Evolutionary conservation across 352 stramenopile species (phyloP).

Genomic region (Phytophthora multivora): DNA sequence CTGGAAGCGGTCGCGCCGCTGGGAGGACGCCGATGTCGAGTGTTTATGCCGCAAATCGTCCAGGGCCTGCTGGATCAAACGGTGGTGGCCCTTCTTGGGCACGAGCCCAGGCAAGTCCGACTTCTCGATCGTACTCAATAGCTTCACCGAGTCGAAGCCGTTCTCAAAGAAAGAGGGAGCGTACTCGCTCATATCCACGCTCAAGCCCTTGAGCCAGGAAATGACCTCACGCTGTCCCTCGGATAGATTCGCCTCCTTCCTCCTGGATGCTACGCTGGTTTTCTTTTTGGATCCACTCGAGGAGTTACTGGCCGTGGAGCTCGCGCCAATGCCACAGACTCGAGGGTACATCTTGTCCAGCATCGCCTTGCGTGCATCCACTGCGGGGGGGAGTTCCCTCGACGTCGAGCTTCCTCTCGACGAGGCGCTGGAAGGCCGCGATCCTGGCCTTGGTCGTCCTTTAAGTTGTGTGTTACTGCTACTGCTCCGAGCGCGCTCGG

Average conservation of each 20-base stretch:
- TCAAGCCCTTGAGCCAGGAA: constrained; percentile 70
- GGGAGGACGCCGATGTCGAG: constrained; percentile 50
- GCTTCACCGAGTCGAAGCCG: constrained; percentile 87
- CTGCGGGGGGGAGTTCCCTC: constrained; percentile 14
- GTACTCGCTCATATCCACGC: constrained; percentile 87
- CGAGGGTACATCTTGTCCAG: constrained; percentile 85
- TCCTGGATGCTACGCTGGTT: constrained; percentile 31
- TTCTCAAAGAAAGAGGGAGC: constrained; percentile 87
- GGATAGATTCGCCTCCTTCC: constrained; percentile 56
- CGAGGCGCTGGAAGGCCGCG: constrained; percentile 29
- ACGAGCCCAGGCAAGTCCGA: constrained; percentile 72
- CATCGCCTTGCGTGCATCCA: constrained; percentile 63
- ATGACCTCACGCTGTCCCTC: constrained; percentile 82
- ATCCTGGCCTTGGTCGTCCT: constrained; percentile 20
- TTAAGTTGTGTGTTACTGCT: constrained; percentile 18
- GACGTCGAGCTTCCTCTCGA: constrained; percentile 16
- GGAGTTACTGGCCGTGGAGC: constrained; percentile 24
- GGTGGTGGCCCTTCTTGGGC: constrained; percentile 85
- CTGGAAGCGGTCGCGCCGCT: constrained; percentile 38
- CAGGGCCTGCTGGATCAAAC: constrained; percentile 80
- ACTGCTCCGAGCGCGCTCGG: constrained; percentile 23
- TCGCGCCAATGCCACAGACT: constrained; percentile 54
- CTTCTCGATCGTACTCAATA: constrained; percentile 78
- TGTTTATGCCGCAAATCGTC: constrained; percentile 79
- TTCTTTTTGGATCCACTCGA: constrained; percentile 38